Base-by-base conservation (phyloP, 139 green algal species). In the Chlorella sp. region DNA sequence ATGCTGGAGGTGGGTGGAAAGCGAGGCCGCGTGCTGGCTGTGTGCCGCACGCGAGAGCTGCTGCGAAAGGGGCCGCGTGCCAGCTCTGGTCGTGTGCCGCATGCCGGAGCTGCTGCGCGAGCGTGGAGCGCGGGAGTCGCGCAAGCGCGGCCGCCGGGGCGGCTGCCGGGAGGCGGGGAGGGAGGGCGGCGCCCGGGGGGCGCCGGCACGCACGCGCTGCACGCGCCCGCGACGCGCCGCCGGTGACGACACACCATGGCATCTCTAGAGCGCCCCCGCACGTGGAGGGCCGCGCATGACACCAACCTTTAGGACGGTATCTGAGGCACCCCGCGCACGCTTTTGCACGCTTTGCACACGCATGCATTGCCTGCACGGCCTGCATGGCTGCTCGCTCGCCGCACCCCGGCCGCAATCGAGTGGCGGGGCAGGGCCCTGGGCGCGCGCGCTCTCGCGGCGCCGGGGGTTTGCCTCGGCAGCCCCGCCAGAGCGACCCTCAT, bases 1-100 rank as follows among this genome's bases (percentile, higher is more conserved):
- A 92, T 98, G 87, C 67, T 97, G 36, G 83, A 94, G 86, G 94
- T 95, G 43, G 29, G 64, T 53, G 17, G 36, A 36, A 38, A 5
- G 38, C 7, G 36, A n/a, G 38, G 58, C 8, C 19, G 11, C n/a
- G 53, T 23, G 9, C 11, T 14, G 53, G 11, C 53, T n/a, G 53
- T 7, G 53, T 51, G 45, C 45, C 11, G 45, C 45, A 51, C 11
- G 45, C 45, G 45, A 51, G 45, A n/a, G n/a, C n/a, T n/a, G n/a
- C n/a, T n/a, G n/a, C n/a, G n/a, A n/a, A n/a, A n/a, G n/a, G n/a
- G n/a, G n/a, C n/a, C n/a, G n/a, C n/a, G n/a, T n/a, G n/a, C n/a
- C n/a, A n/a, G n/a, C n/a, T n/a, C n/a, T n/a, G n/a, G n/a, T n/a
- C n/a, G n/a, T n/a, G n/a, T n/a, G n/a, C n/a, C n/a, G n/a, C n/a